Base-by-base conservation (phyloP, 352 stramenopile genomes). In the Globisporangium apiculatum region DNA sequence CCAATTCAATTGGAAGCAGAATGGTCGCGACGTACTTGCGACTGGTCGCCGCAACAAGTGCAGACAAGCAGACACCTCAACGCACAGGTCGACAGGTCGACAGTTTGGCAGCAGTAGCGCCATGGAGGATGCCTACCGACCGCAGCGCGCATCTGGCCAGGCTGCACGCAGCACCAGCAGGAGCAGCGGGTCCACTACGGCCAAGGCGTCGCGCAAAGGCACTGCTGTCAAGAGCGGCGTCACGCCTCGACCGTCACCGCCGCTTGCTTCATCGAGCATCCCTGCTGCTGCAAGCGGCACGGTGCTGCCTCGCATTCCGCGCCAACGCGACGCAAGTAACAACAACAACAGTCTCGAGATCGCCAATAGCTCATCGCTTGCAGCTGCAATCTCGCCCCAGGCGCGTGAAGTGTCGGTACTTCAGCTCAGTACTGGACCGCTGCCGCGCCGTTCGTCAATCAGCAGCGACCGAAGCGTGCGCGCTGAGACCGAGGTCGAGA, bases 221-320 rank as follows among this genome's bases (percentile, higher is more conserved):
- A 15, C 51, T 7, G 24, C 9, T 36, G 11, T 11, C 11, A 43
- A 49, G 12, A 62, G 36, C 24, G 24, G 24, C 8, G 49, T 62
- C 17, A 73, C 65, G 38, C 11, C 45, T 24, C 76, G 76, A 51
- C 68, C 73, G 43, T 36, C 58, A 8, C 24, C 51, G 31, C 51
- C 58, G 24, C 52, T 65, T 14, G 41, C 24, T 5, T 11, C 38
- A 15, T n/a, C 40, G 46, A 43, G 40, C 40, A 52, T 14, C 35
- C 54, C 37, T 36, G n/a, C 55, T 17, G 4, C 42, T n/a, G 37
- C 42, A 11, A 51, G 53, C 24, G n/a, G 50, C 5, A 76, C 71
- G 0, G 55, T 81, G 18, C 58, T 84, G 35, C 72, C 74, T 6
- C 60, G 54, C 51, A 81, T 84, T 36, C 62, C 80, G 52, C 58